Evolutionary conservation across 2,329 filamentous ascomycete species (phyloP).

Genomic region (Macrophomina pseudophaseolina): DNA sequence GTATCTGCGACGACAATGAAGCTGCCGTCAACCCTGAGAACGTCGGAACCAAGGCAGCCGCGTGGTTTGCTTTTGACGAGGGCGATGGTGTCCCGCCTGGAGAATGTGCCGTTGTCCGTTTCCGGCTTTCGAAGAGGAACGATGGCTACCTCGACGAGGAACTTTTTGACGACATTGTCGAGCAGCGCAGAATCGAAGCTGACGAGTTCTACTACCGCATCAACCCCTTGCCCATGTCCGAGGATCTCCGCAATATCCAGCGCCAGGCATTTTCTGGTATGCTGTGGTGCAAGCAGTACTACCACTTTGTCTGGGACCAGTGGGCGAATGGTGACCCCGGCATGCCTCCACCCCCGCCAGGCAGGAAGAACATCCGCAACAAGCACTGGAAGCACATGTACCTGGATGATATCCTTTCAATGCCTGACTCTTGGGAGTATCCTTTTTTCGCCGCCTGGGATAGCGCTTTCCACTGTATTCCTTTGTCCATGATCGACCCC

Average conservation of each 20-base stretch:
- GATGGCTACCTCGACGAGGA: slow-evolving; percentile 89
- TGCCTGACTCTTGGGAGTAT: slow-evolving; percentile 99
- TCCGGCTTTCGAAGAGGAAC: slow-evolving; percentile 78
- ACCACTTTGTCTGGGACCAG: slow-evolving; percentile 96
- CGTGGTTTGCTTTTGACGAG: slow-evolving; percentile 92
- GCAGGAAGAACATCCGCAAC: slow-evolving; percentile 82
- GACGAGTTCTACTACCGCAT: slow-evolving; percentile 96
- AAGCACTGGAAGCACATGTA: slow-evolving; percentile 93
- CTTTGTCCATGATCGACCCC: slow-evolving; percentile 94
- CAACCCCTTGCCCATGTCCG: slow-evolving; percentile 89
- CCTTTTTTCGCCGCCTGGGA: slow-evolving; percentile 99
- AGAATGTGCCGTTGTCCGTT: slow-evolving; percentile 93
- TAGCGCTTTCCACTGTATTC: slow-evolving; percentile 95
- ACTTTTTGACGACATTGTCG: slow-evolving; percentile 86
- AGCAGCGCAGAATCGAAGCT: slow-evolving; percentile 83
- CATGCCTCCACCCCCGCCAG: slow-evolving; percentile 82
- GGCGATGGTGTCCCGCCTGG: slow-evolving; percentile 85
- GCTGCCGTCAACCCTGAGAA: slow-evolving; percentile 79
- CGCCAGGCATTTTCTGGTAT: slow-evolving; percentile 93
- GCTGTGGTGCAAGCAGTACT: slow-evolving; percentile 99
- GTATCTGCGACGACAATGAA: slow-evolving; percentile 83
- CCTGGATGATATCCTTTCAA: slow-evolving; percentile 92
- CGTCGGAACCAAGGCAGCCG: slow-evolving; percentile 84
- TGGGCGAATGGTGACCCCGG: slow-evolving; percentile 94
- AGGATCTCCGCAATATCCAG: slow-evolving; percentile 93